Base-by-base conservation (phyloP, 106 monocot species). In the Chionographis japonica region DNA sequence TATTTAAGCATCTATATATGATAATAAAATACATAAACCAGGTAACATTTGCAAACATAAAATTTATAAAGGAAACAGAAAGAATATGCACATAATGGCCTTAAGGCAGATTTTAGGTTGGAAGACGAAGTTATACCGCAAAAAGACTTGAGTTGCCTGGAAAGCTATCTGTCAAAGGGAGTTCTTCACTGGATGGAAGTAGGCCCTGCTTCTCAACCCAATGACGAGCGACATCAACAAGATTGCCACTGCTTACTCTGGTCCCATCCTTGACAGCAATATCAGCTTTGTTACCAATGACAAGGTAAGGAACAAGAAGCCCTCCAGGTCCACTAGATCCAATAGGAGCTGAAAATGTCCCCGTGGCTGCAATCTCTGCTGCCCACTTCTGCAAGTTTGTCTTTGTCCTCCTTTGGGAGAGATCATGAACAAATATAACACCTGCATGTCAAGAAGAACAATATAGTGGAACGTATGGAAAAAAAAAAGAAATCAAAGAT, bases 121-220 rank as follows among this genome's bases (percentile, higher is more conserved):
- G 46, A 46, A 66, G 27, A 41, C 17, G 10, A 35, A 61, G 51
- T 46, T 63, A 78, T 80, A 95, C 95, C 37, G 88, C 65, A 69
- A 91, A 57, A 17, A 95, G 63, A 46, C 77, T 81, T 59, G 72
- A 74, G 58, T 73, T 84, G 40, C 88, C 91, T 41, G 90, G 90
- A 61, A 95, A 95, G 37, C 79, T 81, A 62, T 86, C 91, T 52
- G 73, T 81, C 51, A 95, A 75, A 54, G 95, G 95, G 74, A 95
- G 82, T 68, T 91, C 91, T 78, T 91, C 91, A 60, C 83, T 86
- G 36, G 95, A 75, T 56, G 91, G 79, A 62, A 95, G 91, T 42
- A 95, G 71, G 63, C 91, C 95, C 50, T 95, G 88, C 67, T 91
- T 95, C 74, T 95, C 95, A 65, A 95, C 95, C 95, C 95, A 95